Evolutionary conservation across 2,329 filamentous ascomycete species (phyloP).

Genomic region (Penicillium aurantiogriseum): DNA sequence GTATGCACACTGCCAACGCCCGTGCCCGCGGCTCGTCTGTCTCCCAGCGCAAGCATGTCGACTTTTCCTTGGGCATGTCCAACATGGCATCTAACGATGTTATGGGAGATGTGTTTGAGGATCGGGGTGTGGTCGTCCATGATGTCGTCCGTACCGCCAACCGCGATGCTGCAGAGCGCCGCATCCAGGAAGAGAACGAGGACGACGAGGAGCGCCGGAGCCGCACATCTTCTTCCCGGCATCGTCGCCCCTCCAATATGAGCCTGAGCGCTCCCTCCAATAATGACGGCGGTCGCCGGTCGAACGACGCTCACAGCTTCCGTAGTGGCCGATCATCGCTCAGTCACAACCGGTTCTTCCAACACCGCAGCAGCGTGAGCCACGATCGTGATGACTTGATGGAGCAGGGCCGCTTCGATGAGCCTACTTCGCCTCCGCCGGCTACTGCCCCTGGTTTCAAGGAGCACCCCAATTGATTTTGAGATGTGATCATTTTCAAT

Average conservation of each 20-base stretch:
- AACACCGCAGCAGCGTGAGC: slow-evolving; percentile 41
- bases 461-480: slow-evolving; percentile 2
- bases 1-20: slow-evolving; percentile 41
- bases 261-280: slow-evolving; percentile 25
- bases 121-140: slow-evolving; percentile 47
- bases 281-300: slow-evolving; percentile 23
- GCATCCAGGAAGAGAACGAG: slow-evolving; percentile 37
- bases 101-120: slow-evolving; percentile 65
- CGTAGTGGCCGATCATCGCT: slow-evolving; percentile 38
- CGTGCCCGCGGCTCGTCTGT: slow-evolving; percentile 58
- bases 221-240: slow-evolving; percentile 25
- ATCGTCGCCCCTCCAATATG: slow-evolving; percentile 27
- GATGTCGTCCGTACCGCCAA: slow-evolving; percentile 41
- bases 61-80: slow-evolving; percentile 68
- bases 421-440: slow-evolving; percentile 5
- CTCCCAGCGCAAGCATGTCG: slow-evolving; percentile 62
- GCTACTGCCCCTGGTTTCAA: slow-evolving; percentile 1
- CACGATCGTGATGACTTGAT: slow-evolving; percentile 42
- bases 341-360: slow-evolving; percentile 63
- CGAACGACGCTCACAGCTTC: slow-evolving; percentile 32
- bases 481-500: background rate
- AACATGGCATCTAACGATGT: slow-evolving; percentile 58
- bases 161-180: slow-evolving; percentile 41
- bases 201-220: slow-evolving; percentile 33
- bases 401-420: slow-evolving; percentile 49